Evolutionary conservation across 2,329 filamentous ascomycete species (phyloP), one percentile per base, ranked within the genome.

Genomic region (Fusarium zealandicum): DNA sequence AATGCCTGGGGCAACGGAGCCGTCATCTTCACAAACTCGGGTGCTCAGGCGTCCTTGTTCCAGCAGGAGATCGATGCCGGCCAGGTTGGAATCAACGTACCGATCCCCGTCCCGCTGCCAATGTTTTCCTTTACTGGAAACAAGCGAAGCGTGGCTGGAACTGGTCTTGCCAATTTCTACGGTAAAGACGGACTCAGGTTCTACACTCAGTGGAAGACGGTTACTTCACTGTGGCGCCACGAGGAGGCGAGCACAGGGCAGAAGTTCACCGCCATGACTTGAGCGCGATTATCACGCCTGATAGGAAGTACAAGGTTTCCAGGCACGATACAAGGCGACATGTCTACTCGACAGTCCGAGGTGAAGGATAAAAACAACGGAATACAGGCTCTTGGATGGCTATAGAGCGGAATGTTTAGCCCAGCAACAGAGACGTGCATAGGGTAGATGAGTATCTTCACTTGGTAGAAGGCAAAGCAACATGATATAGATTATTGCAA

Each of bases 181-280:
- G 92, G 92, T 57, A 89, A 91, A 74, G 90, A 90, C 1, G 93
- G 92, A 13, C 73, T 96, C 67, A 85, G 88, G 65, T 96, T 96
- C 71, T 96, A 93, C 73, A 96, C 92, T 1, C 92, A 96, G 77
- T 84, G 88, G 72, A 96, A 96, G 88, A 96, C 93, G 3, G 92
- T 96, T 30, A 97, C 92, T 44, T 88, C 90, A 61, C 76, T 93
- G 71, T 97, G 93, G 93, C 39, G 57, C 4, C 33, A 47, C 12
- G 57, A 61, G 20, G 58, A 61, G 1, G 57, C 52, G 3, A 57
- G 39, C 9, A 53, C 57, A 0, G 57, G 57, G 1, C 40, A 61
- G 33, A 61, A 61, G 32, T 20, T 57, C 13, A 61, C 58, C 6
- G 54, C 57, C 5, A 61, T 61, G 14, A 45, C 11, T 16, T n/a